phyloP scores from a whole-genome alignment of 2,329 filamentous ascomycete species.

The Ophiocordyceps sinensis region DNA sequence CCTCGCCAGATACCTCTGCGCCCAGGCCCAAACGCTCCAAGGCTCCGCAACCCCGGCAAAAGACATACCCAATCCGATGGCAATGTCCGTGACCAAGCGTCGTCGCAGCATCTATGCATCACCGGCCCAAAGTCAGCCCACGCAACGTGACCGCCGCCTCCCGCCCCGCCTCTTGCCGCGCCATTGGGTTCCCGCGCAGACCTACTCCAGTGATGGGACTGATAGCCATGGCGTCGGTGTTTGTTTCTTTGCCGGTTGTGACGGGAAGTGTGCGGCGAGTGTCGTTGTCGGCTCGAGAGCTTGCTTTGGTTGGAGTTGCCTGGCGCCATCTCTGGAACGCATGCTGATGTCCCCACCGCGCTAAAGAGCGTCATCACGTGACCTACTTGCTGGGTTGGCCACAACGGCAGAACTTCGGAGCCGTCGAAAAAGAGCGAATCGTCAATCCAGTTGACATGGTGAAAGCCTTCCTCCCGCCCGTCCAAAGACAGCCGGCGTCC shows the following conservation, averaged over 20 bases:
- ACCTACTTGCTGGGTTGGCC: not conserved
- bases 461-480: no score
- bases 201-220: slow-evolving; percentile 46
- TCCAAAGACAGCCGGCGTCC: not conserved
- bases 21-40: not conserved
- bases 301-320: not conserved
- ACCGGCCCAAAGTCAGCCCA: slow-evolving; percentile 10
- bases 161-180: not conserved
- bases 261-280: slow-evolving; percentile 3
- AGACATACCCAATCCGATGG: slow-evolving; percentile 40
- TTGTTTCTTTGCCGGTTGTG: slow-evolving; percentile 9
- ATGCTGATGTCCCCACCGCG: slow-evolving; percentile 20
- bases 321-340: not conserved
- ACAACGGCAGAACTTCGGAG: not conserved
- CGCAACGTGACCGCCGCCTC: not conserved
- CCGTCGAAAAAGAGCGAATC: not conserved
- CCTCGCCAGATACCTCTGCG: not conserved
- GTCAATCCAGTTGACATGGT: no score
- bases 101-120: slow-evolving; percentile 42
- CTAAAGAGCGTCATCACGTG: slow-evolving; percentile 11
- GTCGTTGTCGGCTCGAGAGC: not conserved
- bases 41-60: not conserved
- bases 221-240: slow-evolving; percentile 33
- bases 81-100: slow-evolving; percentile 41
- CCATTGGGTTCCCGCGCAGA: slow-evolving; percentile 18